Evolutionary conservation across 176 grass and related monocot genomes (phyloP).

Genomic region (Alloteropsis semialata): DNA sequence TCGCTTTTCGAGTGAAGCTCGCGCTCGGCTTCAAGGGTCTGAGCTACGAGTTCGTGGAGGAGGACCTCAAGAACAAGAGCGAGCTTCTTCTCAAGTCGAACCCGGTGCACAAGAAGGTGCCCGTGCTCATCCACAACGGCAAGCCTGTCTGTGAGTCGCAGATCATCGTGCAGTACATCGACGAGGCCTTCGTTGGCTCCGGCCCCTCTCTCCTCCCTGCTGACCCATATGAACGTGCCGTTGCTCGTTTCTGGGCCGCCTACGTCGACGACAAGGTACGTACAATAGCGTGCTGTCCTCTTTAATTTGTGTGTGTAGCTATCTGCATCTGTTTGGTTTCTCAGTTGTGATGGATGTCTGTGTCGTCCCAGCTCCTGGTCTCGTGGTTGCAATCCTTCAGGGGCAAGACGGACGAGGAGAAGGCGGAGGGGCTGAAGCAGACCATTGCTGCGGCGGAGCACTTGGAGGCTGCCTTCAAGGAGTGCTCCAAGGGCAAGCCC

Average conservation of each 20-base stretch:
- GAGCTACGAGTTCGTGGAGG: slow-evolving; percentile 47
- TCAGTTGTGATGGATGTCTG: not conserved
- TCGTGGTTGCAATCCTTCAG: slow-evolving; percentile 3
- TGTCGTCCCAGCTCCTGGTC: not conserved
- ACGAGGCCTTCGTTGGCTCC: slow-evolving; percentile 36
- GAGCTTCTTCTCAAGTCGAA: slow-evolving; percentile 50
- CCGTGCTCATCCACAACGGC: slow-evolving; percentile 66
- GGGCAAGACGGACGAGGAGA: slow-evolving; percentile 22
- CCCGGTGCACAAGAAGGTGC: slow-evolving; percentile 64
- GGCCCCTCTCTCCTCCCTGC: slow-evolving; percentile 38
- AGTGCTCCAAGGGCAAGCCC: slow-evolving; percentile 26
- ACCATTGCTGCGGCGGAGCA: not conserved
- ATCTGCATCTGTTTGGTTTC: not conserved
- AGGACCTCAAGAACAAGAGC: slow-evolving; percentile 53
- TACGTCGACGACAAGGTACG: slow-evolving; percentile 53
- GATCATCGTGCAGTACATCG: slow-evolving; percentile 70
- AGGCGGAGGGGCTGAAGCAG: slow-evolving; percentile 19
- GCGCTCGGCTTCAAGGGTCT: slow-evolving; percentile 58
- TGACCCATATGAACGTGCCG: slow-evolving; percentile 36
- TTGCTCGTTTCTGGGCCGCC: slow-evolving; percentile 51
- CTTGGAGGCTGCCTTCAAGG: slow-evolving; percentile 37
- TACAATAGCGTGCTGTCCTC: not conserved
- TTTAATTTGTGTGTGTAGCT: not conserved
- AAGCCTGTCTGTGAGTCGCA: slow-evolving; percentile 45
- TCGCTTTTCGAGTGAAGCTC: slow-evolving; percentile 25